These are phyloP conservation scores for Silene vulgaris DNA, from an alignment of 179 eudicot genomes.

Conservation along the genomic window DNA sequence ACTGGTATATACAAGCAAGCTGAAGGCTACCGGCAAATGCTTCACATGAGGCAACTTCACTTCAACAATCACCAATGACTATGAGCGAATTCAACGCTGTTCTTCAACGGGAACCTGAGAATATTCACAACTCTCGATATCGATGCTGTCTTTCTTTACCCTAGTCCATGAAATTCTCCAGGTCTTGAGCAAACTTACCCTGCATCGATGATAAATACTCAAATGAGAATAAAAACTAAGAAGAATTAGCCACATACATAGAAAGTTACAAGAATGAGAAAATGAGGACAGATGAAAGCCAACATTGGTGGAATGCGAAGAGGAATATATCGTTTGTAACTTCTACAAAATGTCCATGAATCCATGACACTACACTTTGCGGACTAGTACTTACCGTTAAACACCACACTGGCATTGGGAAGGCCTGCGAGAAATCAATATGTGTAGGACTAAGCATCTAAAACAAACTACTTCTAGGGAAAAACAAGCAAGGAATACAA, in stretches of 20 bases:
- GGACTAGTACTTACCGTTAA: background rate
- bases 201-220: constrained; percentile 28
- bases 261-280: background rate
- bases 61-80: background rate
- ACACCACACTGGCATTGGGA: background rate
- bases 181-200: constrained; percentile 63
- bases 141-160: constrained; percentile 35
- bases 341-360: background rate
- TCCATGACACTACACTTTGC: background rate
- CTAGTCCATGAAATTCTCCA: constrained; percentile 75
- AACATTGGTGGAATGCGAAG: background rate
- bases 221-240: background rate
- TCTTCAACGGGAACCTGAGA: constrained; percentile 51
- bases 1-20: background rate
- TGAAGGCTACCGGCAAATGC: background rate
- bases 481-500: background rate
- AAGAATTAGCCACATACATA: background rate
- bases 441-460: background rate
- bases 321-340: background rate
- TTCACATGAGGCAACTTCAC: background rate
- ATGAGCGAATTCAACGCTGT: constrained; percentile 15
- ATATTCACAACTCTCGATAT: constrained; percentile 46
- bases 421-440: background rate
- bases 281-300: background rate
- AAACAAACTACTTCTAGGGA: background rate